Conservation (phyloP, 2,329 filamentous ascomycete genomes). For the Daldinia sp. region DNA sequence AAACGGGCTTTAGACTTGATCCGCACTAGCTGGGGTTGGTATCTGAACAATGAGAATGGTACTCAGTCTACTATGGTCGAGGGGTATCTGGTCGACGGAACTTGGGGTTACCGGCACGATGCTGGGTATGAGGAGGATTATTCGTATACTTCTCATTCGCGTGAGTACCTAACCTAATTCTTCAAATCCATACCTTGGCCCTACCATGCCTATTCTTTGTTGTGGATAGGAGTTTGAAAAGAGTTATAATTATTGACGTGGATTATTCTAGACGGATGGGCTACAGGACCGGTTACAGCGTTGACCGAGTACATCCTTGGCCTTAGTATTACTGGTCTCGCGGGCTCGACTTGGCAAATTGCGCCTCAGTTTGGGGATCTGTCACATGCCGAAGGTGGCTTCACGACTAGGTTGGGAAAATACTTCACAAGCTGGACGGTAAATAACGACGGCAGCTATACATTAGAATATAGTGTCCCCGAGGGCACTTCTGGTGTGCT, state of each 20-base stretch:
- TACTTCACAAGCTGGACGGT: conserved; percentile 53
- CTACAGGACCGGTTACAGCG: conserved; percentile 60
- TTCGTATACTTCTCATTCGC: conserved; percentile 61
- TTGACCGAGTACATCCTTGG: conserved; percentile 60
- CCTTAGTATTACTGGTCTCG: conserved; percentile 54
- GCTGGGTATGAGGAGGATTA: conserved; percentile 64
- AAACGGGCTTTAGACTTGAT: conserved; percentile 67
- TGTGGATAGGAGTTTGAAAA: neutral
- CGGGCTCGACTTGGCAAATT: conserved; percentile 54
- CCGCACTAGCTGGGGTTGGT: conserved; percentile 70
- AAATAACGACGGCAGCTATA: conserved; percentile 36
- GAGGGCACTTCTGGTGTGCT: conserved; percentile 45
- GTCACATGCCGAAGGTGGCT: conserved; percentile 55
- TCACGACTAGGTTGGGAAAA: conserved; percentile 55
- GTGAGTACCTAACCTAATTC: conserved; percentile 22
- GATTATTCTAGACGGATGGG: conserved; percentile 58
- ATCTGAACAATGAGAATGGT: conserved; percentile 67
- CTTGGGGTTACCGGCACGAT: conserved; percentile 67
- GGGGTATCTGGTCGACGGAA: conserved; percentile 67
- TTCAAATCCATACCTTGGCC: neutral
- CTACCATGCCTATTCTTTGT: neutral
- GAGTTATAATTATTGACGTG: conserved; percentile 14
- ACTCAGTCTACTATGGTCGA: conserved; percentile 70
- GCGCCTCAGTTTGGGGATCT: conserved; percentile 58
- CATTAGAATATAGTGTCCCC: conserved; percentile 46